Conservation (phyloP, 116 monocot genomes). For the Cymodocea nodosa region DNA sequence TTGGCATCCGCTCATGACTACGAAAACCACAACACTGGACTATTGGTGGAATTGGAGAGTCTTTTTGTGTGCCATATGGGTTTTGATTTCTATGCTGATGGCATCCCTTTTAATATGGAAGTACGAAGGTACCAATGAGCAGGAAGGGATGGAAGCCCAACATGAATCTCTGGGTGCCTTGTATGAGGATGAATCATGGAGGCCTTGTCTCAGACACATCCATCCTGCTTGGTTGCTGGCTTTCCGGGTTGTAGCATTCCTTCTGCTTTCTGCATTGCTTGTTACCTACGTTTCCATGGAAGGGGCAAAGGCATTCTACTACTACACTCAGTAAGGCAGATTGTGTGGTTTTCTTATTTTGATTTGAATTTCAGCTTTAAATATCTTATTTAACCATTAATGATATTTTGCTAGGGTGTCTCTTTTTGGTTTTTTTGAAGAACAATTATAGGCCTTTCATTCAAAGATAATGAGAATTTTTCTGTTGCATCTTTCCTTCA, state of each 20-base stretch:
- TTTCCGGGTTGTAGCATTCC: constrained; percentile 46
- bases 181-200: constrained; percentile 73
- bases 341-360: not conserved
- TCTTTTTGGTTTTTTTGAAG: too few species aligned
- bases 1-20: not conserved
- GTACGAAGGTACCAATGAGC: constrained; percentile 24
- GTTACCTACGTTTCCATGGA: constrained; percentile 25
- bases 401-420: too few species aligned
- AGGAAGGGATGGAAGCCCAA: constrained; percentile 4
- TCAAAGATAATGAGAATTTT: too few species aligned
- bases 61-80: constrained; percentile 45
- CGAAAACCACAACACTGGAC: constrained; percentile 18
- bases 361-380: not conserved
- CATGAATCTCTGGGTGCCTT: constrained; percentile 8
- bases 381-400: too few species aligned
- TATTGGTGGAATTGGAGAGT: constrained; percentile 88
- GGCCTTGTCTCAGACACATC: constrained; percentile 58
- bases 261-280: constrained; percentile 43
- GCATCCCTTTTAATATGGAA: constrained; percentile 51
- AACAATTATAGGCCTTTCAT: too few species aligned
- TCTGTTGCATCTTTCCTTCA: not conserved
- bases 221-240: constrained; percentile 73
- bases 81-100: constrained; percentile 29
- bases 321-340: constrained; percentile 48
- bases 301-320: constrained; percentile 50